Percentiles rank a stretch among this genome's conserved stretches.
Evolutionary conservation across 139 green algal genomes (phyloP).

Genomic region (Asterochloris erici): DNA sequence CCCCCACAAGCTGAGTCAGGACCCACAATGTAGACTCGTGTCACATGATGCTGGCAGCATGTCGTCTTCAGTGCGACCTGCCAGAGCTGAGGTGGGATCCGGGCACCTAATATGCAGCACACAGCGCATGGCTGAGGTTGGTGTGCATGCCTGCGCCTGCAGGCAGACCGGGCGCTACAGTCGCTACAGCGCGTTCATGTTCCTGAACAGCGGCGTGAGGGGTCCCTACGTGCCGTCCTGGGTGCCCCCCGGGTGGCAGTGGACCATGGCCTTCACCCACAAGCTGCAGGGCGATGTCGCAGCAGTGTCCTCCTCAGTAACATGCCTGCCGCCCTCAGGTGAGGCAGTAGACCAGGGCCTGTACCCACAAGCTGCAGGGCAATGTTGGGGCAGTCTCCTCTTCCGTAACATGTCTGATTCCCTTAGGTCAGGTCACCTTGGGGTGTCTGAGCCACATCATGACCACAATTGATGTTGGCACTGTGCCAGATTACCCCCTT

Average conservation of each 20-base stretch:
- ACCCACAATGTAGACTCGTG: too few species aligned
- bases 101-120: too few species aligned
- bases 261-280: constrained; percentile 54
- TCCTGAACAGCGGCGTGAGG: constrained; percentile 57
- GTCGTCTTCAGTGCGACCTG: too few species aligned
- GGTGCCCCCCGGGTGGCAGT: constrained; percentile 61
- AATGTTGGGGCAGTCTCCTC: constrained; percentile 40
- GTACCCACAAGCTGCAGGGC: constrained; percentile 26
- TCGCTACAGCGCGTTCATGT: constrained; percentile 51
- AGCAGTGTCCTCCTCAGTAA: constrained; percentile 52
- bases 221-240: constrained; percentile 51
- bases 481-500: too few species aligned
- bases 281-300: constrained; percentile 21
- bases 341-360: constrained; percentile 71
- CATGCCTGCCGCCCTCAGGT: constrained; percentile 55
- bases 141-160: too few species aligned
- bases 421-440: constrained; percentile 34
- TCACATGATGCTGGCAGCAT: too few species aligned
- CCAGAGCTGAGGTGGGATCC: too few species aligned
- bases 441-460: too few species aligned
- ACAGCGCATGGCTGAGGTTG: too few species aligned
- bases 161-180: too few species aligned
- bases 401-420: constrained; percentile 61
- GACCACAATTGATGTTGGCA: too few species aligned
- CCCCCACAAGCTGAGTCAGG: too few species aligned